Evolutionary conservation across 2,329 filamentous ascomycete species (phyloP).

Genomic region (Scopulariopsis brevicaulis): DNA sequence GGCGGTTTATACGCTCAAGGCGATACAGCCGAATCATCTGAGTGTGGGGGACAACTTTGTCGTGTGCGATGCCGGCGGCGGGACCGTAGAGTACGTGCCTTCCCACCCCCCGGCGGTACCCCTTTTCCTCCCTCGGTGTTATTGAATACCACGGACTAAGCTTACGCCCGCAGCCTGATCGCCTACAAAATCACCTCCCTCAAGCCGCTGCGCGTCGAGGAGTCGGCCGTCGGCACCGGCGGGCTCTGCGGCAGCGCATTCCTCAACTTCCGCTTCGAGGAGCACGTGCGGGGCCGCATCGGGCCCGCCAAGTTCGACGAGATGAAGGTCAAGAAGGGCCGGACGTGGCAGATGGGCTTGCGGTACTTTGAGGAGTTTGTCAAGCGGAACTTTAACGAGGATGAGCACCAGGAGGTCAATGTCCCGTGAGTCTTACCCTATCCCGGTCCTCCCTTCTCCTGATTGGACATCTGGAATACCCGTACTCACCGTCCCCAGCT

Average conservation of each 20-base stretch:
- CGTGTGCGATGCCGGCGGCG: slow-evolving; percentile 52
- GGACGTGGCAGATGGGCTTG: slow-evolving; percentile 70
- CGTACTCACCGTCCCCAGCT: slow-evolving; percentile 24
- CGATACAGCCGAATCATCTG: slow-evolving; percentile 64
- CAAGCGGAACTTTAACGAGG: slow-evolving; percentile 72
- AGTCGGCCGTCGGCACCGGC: slow-evolving; percentile 69
- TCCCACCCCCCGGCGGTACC: too few relatives aligned
- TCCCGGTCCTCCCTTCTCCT: not conserved
- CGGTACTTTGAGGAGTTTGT: slow-evolving; percentile 78
- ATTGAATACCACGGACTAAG: slow-evolving; percentile 6
- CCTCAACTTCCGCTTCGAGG: slow-evolving; percentile 71
- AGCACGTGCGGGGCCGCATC: slow-evolving; percentile 58
- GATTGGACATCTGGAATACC: slow-evolving; percentile 13
- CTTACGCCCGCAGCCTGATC: slow-evolving; percentile 40
- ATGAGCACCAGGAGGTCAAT: slow-evolving; percentile 67
- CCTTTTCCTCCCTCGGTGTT: not conserved
- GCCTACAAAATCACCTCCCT: slow-evolving; percentile 71
- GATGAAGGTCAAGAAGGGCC: slow-evolving; percentile 68
- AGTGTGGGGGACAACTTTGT: slow-evolving; percentile 57
- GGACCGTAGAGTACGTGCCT: slow-evolving; percentile 51
- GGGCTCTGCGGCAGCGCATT: slow-evolving; percentile 70
- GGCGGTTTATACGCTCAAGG: slow-evolving; percentile 69
- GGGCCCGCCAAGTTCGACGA: slow-evolving; percentile 57
- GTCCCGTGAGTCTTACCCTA: slow-evolving; percentile 44
- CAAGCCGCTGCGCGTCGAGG: slow-evolving; percentile 60